Percentiles rank a stretch among this genome's conserved stretches.
Evolutionary conservation across 148 eudicot species (phyloP).

Genomic region (Spergularia marina): DNA sequence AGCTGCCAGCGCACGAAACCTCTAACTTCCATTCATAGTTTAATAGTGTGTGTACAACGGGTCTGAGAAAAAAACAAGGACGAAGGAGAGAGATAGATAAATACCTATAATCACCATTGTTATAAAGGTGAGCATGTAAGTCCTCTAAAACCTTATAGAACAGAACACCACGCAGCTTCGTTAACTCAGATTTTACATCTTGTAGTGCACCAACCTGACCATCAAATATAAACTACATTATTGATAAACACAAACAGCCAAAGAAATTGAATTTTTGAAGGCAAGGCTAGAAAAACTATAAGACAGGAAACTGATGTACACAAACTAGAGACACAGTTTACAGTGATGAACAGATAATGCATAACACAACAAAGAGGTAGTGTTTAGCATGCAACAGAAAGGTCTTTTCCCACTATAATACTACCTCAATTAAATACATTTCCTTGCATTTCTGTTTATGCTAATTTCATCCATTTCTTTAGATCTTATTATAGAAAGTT

Average conservation of each 20-base stretch:
- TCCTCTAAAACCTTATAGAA: constrained; percentile 95
- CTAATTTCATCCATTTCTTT: too few species aligned
- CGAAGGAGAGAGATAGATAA: constrained; percentile 3
- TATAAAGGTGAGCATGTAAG: constrained; percentile 94
- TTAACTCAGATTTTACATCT: constrained; percentile 90
- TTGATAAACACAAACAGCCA: neutral
- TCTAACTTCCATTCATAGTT: neutral
- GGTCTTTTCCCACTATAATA: too few species aligned
- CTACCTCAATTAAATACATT: too few species aligned
- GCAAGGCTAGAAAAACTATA: neutral
- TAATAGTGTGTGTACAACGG: neutral
- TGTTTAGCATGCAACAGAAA: too few species aligned
- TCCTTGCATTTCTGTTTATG: too few species aligned
- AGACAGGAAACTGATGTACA: neutral
- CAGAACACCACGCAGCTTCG: constrained; percentile 77
- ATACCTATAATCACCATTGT: constrained; percentile 93
- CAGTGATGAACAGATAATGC: neutral
- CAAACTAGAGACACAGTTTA: neutral
- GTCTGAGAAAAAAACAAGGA: neutral
- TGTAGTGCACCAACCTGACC: constrained; percentile 96
- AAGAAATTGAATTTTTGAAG: constrained; percentile 7
- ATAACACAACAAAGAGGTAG: neutral
- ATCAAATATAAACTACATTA: constrained; percentile 10
- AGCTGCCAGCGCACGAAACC: neutral
- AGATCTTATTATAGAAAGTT: too few species aligned